A percentile compares a stretch with the other conserved stretches of the same genome.
These are phyloP conservation scores for Venturiaceae sp. DNA, from an alignment of 2,329 filamentous ascomycete species.

Conservation along the genomic window DNA sequence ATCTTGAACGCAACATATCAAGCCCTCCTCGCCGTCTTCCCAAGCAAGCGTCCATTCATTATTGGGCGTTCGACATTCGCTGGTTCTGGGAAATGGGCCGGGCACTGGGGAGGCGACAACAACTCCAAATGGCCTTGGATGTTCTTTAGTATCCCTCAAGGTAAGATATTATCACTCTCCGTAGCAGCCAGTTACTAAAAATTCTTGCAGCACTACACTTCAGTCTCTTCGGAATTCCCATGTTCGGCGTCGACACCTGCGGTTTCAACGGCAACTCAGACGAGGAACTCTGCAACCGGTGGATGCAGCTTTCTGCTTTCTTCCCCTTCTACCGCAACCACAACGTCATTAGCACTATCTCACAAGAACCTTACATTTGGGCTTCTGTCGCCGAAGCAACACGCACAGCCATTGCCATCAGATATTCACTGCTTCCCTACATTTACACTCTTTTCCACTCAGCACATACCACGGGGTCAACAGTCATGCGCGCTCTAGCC, in stretches of 20 bases:
- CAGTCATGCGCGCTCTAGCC: slow-evolving; percentile 58
- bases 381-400: slow-evolving; percentile 53
- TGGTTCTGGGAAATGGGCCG: slow-evolving; percentile 64
- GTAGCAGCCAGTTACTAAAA: no score
- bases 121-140: slow-evolving; percentile 61
- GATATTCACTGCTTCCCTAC: slow-evolving; percentile 63
- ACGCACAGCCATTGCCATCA: slow-evolving; percentile 58
- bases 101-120: slow-evolving; percentile 41
- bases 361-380: slow-evolving; percentile 67
- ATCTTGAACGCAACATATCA: slow-evolving; percentile 70
- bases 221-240: slow-evolving; percentile 64
- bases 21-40: slow-evolving; percentile 54
- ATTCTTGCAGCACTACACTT: slow-evolving; percentile 68
- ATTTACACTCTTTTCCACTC: slow-evolving; percentile 65
- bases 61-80: slow-evolving; percentile 76
- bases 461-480: slow-evolving; percentile 55
- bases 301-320: slow-evolving; percentile 66
- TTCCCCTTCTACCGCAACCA: slow-evolving; percentile 67
- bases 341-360: slow-evolving; percentile 49
- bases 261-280: slow-evolving; percentile 57
- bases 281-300: slow-evolving; percentile 61
- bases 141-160: slow-evolving; percentile 69
- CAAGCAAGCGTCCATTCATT: slow-evolving; percentile 68
- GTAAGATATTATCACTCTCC: no score
- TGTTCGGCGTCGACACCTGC: slow-evolving; percentile 56